Evolutionary conservation across 2,329 filamentous ascomycete species (phyloP).

Genomic region (Apiospora aurea): DNA sequence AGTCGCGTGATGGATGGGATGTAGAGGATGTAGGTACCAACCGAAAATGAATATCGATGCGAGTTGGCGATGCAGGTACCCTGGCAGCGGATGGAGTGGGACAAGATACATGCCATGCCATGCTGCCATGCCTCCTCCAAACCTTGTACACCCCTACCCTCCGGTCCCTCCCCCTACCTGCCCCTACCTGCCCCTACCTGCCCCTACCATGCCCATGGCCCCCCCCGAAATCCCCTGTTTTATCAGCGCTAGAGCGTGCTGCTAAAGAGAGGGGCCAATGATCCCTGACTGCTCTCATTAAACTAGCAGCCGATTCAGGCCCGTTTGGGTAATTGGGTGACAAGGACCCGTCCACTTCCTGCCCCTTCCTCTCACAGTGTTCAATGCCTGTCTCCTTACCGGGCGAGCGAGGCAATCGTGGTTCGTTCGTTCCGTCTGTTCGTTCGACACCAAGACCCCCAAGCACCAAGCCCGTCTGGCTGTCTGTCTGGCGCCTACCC

Average conservation of each 20-base stretch:
- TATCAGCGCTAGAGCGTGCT: conserved; percentile 17
- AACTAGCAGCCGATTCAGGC: conserved; percentile 26
- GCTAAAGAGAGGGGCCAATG: conserved; percentile 18
- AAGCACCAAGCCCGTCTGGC: not conserved
- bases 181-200: not conserved
- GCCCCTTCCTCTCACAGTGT: conserved; percentile 5
- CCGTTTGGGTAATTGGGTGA: conserved; percentile 25
- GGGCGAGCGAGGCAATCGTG: not conserved
- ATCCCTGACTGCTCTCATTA: conserved; percentile 38
- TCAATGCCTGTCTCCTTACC: conserved; percentile 22
- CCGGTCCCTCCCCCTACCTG: not conserved
- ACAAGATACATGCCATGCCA: conserved; percentile 3
- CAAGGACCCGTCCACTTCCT: conserved; percentile 22
- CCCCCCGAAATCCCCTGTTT: conserved; percentile 17
- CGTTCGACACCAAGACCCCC: not conserved
- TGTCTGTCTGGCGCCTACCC: not conserved
- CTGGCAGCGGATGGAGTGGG: conserved; percentile 11
- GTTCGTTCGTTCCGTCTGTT: conserved; percentile 1
- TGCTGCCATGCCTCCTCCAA: not conserved
- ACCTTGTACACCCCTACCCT: not conserved
- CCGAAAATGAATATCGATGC: conserved; percentile 19
- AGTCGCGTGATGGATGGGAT: conserved; percentile 15
- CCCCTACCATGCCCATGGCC: not conserved
- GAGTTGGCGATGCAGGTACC: conserved; percentile 20
- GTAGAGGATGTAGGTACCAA: not conserved